Base-by-base conservation (phyloP, 805 yeast genomes). In the Nakazawaea anatomiae region DNA sequence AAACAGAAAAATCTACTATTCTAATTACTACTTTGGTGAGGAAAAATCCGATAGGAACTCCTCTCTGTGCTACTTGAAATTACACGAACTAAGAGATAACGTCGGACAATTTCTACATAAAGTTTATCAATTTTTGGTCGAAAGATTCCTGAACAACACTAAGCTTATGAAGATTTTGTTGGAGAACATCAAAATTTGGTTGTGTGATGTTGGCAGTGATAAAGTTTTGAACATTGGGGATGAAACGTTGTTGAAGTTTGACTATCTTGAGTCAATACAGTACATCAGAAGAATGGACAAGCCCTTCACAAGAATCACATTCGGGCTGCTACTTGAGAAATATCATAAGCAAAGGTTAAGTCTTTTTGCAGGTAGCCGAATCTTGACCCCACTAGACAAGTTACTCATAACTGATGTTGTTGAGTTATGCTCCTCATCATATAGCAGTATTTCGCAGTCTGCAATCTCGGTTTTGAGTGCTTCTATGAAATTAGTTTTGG, bases 181-280 rank as follows among this genome's bases (percentile, higher is more conserved):
- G 34, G 79, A 80, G 59, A 82, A 85, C 3, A 62, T 85, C 42
- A 81, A 85, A 54, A 79, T 85, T 6, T 94, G 95, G 89, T 83
- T 85, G 57, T 73, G 85, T 29, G 94, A 89, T 60, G 85, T 85
- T 29, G 96, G 96, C 1, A 75, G 79, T 50, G 95, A 88, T 57
- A 70, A 85, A 10, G 65, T 84, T 0, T 75, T 83, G 46, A 82
- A 76, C 41, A 69, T 76, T 4, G 79, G 82, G 52, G 83, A 81
- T 43, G 77, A 69, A 32, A 64, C 83, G 5, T 69, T 70, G 38
- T 71, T 84, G 35, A 79, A 80, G 44, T 79, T 82, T 52, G 72
- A 75, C 0, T 82, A 77, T 59, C 71, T 85, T 49, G 77, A 77
- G 43, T 75, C 76, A 39, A 70, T 82, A 8, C 91, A 86, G 59